Evolutionary conservation across 371 early-diverging fungal genomes (phyloP).

Genomic region (Lichtheimia ornata): DNA sequence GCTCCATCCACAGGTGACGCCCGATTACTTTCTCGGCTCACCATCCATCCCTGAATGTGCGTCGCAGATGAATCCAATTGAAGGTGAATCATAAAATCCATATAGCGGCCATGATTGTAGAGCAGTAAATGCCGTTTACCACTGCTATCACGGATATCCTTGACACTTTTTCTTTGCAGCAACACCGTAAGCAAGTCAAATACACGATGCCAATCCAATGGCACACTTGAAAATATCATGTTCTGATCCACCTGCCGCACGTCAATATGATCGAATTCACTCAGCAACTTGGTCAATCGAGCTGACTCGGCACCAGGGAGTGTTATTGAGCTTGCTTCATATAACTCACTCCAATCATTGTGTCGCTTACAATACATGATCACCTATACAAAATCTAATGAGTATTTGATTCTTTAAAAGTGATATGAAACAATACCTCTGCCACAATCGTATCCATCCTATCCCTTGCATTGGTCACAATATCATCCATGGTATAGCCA

Average conservation of each 20-base stretch:
- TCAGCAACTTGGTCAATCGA: constrained; percentile 23
- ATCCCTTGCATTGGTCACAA: constrained; percentile 28
- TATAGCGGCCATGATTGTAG: constrained; percentile 35
- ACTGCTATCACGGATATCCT: constrained; percentile 25
- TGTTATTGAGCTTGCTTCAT: constrained; percentile 15
- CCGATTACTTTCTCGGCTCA: constrained; percentile 31
- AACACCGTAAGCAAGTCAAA: constrained; percentile 23
- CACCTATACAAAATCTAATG: constrained; percentile 24
- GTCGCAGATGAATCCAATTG: constrained; percentile 11
- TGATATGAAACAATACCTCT: constrained; percentile 22
- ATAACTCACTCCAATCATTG: constrained; percentile 37
- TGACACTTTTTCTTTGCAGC: constrained; percentile 18
- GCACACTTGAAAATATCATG: constrained; percentile 22
- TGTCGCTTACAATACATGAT: constrained; percentile 30
- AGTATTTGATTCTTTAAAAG: neutral
- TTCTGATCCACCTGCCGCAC: constrained; percentile 30
- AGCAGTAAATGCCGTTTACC: constrained; percentile 33
- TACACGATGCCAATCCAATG: constrained; percentile 33
- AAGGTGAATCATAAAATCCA: constrained; percentile 46
- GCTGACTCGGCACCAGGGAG: constrained; percentile 12
- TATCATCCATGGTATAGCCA: constrained; percentile 30
- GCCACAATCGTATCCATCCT: constrained; percentile 38
- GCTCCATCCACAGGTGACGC: constrained; percentile 20
- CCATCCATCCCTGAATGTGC: constrained; percentile 36
- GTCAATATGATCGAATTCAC: constrained; percentile 36